phyloP scores from a whole-genome alignment of 306 rosid species.

The Malus sieversii region DNA sequence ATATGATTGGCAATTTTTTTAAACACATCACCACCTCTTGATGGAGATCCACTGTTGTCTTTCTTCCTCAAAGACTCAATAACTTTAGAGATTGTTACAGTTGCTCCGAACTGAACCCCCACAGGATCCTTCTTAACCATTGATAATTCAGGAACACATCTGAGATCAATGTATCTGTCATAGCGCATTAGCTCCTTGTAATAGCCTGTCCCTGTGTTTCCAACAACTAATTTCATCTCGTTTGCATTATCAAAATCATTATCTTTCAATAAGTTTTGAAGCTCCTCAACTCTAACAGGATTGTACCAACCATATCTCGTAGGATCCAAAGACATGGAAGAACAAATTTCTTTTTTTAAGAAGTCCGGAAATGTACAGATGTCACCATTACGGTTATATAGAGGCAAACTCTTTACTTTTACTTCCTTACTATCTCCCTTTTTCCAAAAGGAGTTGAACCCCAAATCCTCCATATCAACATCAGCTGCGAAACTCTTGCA shows the following conservation, averaged over 20 bases:
- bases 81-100: constrained; percentile 54
- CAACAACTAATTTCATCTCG: constrained; percentile 46
- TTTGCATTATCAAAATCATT: constrained; percentile 13
- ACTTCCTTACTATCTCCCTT: constrained; percentile 47
- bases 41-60: constrained; percentile 9
- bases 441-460: constrained; percentile 69
- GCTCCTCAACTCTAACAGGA: constrained; percentile 48
- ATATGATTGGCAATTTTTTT: constrained; percentile 54
- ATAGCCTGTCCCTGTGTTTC: constrained; percentile 80
- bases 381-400: constrained; percentile 22
- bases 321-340: constrained; percentile 30
- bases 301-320: constrained; percentile 44
- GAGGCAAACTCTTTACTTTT: constrained; percentile 43
- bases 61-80: constrained; percentile 44
- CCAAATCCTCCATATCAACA: constrained; percentile 90
- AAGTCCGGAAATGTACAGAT: constrained; percentile 49
- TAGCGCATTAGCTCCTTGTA: constrained; percentile 46
- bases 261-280: constrained; percentile 31
- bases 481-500: constrained; percentile 85
- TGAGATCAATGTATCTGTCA: constrained; percentile 55
- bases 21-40: constrained; percentile 38
- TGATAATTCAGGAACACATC: constrained; percentile 48
- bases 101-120: constrained; percentile 72
- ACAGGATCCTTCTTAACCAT: constrained; percentile 36
- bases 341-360: constrained; percentile 41